phyloP scores from a whole-genome alignment of 1,139 yeast genomes.

The Candida sanyaensis region DNA sequence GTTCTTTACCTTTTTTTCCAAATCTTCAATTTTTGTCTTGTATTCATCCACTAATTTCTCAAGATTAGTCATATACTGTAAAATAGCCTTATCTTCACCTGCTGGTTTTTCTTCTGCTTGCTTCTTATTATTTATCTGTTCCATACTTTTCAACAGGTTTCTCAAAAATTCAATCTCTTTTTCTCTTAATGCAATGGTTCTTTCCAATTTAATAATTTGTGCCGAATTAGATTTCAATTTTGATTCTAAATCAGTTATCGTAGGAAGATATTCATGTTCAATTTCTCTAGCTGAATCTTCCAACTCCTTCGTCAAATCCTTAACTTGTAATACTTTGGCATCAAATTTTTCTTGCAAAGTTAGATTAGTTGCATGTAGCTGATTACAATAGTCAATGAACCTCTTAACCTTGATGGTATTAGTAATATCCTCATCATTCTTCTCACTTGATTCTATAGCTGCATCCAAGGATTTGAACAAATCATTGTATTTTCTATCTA shows the following conservation, averaged over 20 bases:
- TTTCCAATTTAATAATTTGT: constrained; percentile 45
- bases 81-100: constrained; percentile 24
- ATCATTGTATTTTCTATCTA: constrained; percentile 44
- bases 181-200: constrained; percentile 54
- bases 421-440: constrained; percentile 12
- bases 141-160: constrained; percentile 38
- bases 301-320: constrained; percentile 25
- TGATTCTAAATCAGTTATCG: constrained; percentile 18
- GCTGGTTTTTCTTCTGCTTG: constrained; percentile 17
- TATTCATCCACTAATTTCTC: constrained; percentile 58
- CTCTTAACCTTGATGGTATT: constrained; percentile 23
- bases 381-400: constrained; percentile 36
- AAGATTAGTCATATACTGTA: constrained; percentile 44
- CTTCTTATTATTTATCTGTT: constrained; percentile 23
- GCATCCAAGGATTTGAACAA: constrained; percentile 33
- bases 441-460: constrained; percentile 16
- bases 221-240: constrained; percentile 22
- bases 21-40: constrained; percentile 50
- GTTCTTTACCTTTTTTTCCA: constrained; percentile 31
- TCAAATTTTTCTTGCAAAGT: constrained; percentile 40
- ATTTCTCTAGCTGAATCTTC: constrained; percentile 12
- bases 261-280: constrained; percentile 19
- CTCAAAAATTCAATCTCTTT: constrained; percentile 65
- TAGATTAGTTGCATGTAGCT: constrained; percentile 38
- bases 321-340: constrained; percentile 12